Evolutionary conservation across 257 asterid species (phyloP).

Genomic region (Rubia yunnanensis): DNA sequence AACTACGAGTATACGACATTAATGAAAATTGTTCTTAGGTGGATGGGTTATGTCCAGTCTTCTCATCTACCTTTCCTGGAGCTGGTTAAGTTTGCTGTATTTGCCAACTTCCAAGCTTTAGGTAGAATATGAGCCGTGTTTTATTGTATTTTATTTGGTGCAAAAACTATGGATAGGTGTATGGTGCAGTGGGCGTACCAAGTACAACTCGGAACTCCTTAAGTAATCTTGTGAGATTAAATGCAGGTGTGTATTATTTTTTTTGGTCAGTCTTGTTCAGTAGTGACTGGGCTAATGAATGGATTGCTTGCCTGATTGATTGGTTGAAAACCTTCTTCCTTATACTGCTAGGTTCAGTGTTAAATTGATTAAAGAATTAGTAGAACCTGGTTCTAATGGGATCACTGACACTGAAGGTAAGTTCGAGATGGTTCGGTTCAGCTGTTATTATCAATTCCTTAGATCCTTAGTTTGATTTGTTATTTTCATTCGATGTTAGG

Average conservation of each 20-base stretch:
- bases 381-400: constrained; percentile 26
- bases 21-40: too few species aligned
- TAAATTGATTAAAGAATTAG: too few species aligned
- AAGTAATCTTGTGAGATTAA: constrained; percentile 89
- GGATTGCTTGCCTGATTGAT: too few species aligned
- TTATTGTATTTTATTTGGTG: not conserved
- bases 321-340: too few species aligned
- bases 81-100: too few species aligned
- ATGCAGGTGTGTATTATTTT: constrained; percentile 52
- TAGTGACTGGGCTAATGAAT: not conserved
- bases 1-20: too few species aligned
- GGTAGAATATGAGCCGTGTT: constrained; percentile 26
- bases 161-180: not conserved
- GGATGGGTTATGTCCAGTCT: too few species aligned
- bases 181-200: constrained; percentile 67
- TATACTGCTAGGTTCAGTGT: too few species aligned
- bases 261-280: not conserved
- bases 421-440: not conserved
- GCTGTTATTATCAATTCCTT: not conserved
- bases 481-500: not conserved
- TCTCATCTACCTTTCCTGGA: too few species aligned
- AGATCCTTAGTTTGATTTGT: not conserved
- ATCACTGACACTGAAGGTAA: constrained; percentile 39
- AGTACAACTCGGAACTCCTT: constrained; percentile 66
- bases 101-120: constrained; percentile 95